Conservation (phyloP, 1,284 basidiomycete species). For the Tilletia indica region DNA sequence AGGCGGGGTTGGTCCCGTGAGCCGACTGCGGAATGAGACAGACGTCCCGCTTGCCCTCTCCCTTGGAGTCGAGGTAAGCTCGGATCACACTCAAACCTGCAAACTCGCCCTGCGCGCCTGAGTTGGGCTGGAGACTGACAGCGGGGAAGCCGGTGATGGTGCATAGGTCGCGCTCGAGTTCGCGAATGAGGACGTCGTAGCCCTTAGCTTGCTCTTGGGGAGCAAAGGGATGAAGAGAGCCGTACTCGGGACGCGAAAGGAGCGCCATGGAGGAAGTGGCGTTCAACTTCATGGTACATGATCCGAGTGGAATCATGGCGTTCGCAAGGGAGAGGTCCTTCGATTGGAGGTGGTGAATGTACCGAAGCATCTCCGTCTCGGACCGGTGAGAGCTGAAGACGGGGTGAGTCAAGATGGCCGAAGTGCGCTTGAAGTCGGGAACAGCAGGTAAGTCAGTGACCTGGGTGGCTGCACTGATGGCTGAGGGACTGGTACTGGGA, state of each 20-base stretch:
- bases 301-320: constrained; percentile 94
- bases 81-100: constrained; percentile 88
- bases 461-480: constrained; percentile 24
- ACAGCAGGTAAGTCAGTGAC: constrained; percentile 36
- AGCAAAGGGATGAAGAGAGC: constrained; percentile 85
- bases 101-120: constrained; percentile 93
- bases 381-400: constrained; percentile 89
- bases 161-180: constrained; percentile 86
- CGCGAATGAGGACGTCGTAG: constrained; percentile 79
- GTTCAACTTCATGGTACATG: constrained; percentile 59
- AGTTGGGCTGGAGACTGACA: constrained; percentile 94
- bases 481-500: constrained; percentile 21
- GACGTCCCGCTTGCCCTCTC: constrained; percentile 80
- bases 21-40: constrained; percentile 94
- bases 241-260: constrained; percentile 88
- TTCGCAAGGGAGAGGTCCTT: constrained; percentile 94
- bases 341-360: constrained; percentile 86
- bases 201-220: constrained; percentile 86
- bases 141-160: constrained; percentile 92
- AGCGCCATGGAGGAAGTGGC: constrained; percentile 83
- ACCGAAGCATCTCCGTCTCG: constrained; percentile 89
- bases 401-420: constrained; percentile 76
- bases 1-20: constrained; percentile 74
- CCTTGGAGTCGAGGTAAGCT: constrained; percentile 86
- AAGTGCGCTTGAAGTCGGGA: constrained; percentile 67